phyloP scores from a whole-genome alignment of 495 filamentous ascomycete genomes.

The Evernia prunastri region DNA sequence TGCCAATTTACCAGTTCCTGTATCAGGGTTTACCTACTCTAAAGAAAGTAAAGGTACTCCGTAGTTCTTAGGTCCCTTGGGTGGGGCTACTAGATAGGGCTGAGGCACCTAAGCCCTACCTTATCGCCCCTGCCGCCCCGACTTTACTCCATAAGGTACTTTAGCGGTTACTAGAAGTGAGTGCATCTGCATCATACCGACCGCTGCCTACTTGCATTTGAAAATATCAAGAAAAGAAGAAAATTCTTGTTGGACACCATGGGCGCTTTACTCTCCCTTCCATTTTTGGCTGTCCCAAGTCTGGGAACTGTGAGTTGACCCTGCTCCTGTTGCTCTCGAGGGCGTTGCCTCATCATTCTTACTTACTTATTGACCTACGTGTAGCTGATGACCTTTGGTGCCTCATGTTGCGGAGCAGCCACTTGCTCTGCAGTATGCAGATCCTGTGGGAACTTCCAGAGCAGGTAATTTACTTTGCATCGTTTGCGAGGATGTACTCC shows the following conservation, averaged over 20 bases:
- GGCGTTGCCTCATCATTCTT: not conserved
- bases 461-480: constrained; percentile 55
- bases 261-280: constrained; percentile 87
- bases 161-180: too few species aligned
- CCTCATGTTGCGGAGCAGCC: constrained; percentile 89
- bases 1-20: too few species aligned
- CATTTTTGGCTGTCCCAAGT: constrained; percentile 81
- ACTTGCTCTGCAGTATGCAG: constrained; percentile 92
- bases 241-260: constrained; percentile 43
- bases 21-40: too few species aligned
- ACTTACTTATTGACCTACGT: constrained; percentile 27
- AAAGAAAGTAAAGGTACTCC: too few species aligned
- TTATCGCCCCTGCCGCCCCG: too few species aligned
- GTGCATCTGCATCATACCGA: not conserved
- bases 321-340: not conserved
- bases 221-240: not conserved
- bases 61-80: too few species aligned
- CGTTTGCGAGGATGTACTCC: not conserved
- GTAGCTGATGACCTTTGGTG: constrained; percentile 67
- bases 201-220: too few species aligned
- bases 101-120: too few species aligned
- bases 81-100: too few species aligned
- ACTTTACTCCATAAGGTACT: too few species aligned
- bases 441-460: constrained; percentile 91
- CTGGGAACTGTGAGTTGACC: constrained; percentile 65